These are phyloP conservation scores for Wickerhamomyces tratensis DNA, from an alignment of 805 yeast species.

Conservation along the genomic window DNA sequence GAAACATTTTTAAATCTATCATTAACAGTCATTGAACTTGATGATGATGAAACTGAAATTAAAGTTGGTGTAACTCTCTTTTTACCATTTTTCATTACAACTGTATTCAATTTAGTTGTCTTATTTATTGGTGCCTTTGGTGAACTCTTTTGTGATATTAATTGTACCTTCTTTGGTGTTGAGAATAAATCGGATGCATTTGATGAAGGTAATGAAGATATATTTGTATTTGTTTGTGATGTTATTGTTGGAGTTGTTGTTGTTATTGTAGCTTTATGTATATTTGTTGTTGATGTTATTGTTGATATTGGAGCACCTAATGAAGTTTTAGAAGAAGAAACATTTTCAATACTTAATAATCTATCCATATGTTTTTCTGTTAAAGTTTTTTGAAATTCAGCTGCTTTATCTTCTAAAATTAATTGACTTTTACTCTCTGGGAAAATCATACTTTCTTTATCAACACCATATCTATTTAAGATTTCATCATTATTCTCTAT, in stretches of 20 bases:
- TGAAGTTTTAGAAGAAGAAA: slow-evolving; percentile 2
- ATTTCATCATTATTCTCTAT: slow-evolving; percentile 58
- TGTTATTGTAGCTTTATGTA: neutral
- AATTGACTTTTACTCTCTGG: slow-evolving; percentile 85
- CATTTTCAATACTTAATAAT: slow-evolving; percentile 25
- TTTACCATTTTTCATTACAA: slow-evolving; percentile 66
- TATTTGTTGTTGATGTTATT: neutral
- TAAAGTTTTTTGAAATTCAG: slow-evolving; percentile 20
- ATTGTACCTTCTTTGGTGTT: neutral
- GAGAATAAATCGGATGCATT: no score
- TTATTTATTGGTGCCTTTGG: slow-evolving; percentile 14
- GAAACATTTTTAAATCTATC: slow-evolving; percentile 9
- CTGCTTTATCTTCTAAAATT: slow-evolving; percentile 56
- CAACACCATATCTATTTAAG: slow-evolving; percentile 79
- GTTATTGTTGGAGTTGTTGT: slow-evolving; percentile 1
- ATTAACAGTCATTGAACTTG: slow-evolving; percentile 8
- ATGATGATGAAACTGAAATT: slow-evolving; percentile 35
- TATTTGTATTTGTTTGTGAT: neutral
- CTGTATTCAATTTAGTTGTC: slow-evolving; percentile 28
- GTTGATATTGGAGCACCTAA: slow-evolving; percentile 2
- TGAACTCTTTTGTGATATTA: neutral
- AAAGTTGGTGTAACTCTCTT: slow-evolving; percentile 67
- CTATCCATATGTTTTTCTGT: slow-evolving; percentile 29
- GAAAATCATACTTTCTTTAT: slow-evolving; percentile 70
- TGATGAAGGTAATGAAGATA: no score